Conservation (phyloP, 768 basidiomycete species). For the Xerocomellus intermedius region DNA sequence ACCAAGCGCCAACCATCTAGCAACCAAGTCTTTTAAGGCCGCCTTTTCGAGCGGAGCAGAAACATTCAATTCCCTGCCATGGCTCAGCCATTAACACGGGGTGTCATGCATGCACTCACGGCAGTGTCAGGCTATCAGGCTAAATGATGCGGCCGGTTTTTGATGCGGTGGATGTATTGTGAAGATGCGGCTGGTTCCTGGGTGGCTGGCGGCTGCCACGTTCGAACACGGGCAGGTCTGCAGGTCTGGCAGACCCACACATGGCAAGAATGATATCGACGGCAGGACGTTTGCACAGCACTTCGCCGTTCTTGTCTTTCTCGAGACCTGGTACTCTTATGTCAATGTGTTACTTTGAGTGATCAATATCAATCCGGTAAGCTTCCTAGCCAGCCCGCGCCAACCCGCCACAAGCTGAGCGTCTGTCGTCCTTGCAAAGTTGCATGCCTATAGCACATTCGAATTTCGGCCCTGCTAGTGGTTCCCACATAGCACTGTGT, state of each 20-base stretch:
- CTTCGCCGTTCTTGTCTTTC: neutral
- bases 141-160: conserved; percentile 20
- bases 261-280: neutral
- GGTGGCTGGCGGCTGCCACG: conserved; percentile 11
- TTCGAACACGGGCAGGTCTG: neutral
- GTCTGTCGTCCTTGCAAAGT: neutral
- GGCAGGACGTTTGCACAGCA: conserved; percentile 7
- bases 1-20: conserved; percentile 8
- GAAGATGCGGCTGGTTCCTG: conserved; percentile 20
- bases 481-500: too few species aligned
- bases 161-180: conserved; percentile 1
- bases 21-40: conserved; percentile 2
- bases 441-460: neutral
- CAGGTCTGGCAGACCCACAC: neutral
- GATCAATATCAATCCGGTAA: neutral
- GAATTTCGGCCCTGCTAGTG: too few species aligned
- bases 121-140: conserved; percentile 14
- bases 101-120: neutral
- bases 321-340: neutral
- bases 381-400: neutral
- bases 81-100: neutral
- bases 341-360: neutral
- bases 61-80: conserved; percentile 3
- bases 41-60: conserved; percentile 25
- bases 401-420: neutral